Conservation (phyloP, 176 grass and related monocot species). For the Cenchrus fungigraminus region DNA sequence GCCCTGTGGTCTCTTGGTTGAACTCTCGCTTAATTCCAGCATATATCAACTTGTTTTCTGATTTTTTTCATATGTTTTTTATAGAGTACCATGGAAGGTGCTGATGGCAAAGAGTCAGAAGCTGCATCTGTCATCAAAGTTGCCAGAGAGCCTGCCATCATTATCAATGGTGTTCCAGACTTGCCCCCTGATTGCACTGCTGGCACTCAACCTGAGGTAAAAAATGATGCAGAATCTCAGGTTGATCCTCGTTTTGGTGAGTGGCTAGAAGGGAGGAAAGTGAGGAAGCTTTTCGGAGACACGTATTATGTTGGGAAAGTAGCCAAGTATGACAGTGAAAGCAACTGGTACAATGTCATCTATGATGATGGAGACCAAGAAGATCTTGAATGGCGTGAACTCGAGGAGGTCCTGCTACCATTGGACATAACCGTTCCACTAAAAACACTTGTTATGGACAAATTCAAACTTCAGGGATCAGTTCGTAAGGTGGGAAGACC, state of each 20-base stretch:
- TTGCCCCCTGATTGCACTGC: slow-evolving; percentile 42
- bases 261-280: slow-evolving; percentile 83
- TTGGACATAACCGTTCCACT: slow-evolving; percentile 92
- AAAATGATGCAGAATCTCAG: slow-evolving; percentile 33
- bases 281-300: slow-evolving; percentile 73
- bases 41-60: slow-evolving; percentile 37
- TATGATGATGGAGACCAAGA: slow-evolving; percentile 93
- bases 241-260: slow-evolving; percentile 81
- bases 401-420: slow-evolving; percentile 70
- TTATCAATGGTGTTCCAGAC: slow-evolving; percentile 79
- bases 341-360: slow-evolving; percentile 86
- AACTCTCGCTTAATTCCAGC: slow-evolving; percentile 9
- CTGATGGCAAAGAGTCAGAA: slow-evolving; percentile 40
- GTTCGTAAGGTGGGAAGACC: slow-evolving; percentile 40
- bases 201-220: slow-evolving; percentile 28
- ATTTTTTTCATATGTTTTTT: slow-evolving; percentile 11
- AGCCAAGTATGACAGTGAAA: slow-evolving; percentile 68
- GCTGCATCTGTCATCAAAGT: slow-evolving; percentile 57
- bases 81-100: slow-evolving; percentile 55
- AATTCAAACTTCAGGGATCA: slow-evolving; percentile 43
- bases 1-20: slow-evolving; percentile 6
- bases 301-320: slow-evolving; percentile 72
- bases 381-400: slow-evolving; percentile 92
- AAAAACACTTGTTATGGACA: slow-evolving; percentile 73
- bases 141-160: slow-evolving; percentile 75